Evolutionary conservation across 805 yeast genomes (phyloP), one percentile per base, ranked within the genome.

Genomic region (Starmerella tilneyi): DNA sequence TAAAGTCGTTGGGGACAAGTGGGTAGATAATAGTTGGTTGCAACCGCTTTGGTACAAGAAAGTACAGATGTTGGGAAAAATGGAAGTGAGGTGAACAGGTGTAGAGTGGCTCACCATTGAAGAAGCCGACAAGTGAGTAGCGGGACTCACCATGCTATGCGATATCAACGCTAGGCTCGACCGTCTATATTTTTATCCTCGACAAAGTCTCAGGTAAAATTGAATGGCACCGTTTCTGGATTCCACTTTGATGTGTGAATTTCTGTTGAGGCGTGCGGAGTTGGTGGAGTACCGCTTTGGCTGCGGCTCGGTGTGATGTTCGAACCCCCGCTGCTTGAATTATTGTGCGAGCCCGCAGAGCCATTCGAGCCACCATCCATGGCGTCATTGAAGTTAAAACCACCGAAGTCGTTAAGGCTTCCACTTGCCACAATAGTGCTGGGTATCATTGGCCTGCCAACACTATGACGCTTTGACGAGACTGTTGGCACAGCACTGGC

Each of bases 251-350:
- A 22, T 12, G 40, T 22, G 9, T 36, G 40, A 21, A 46, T 44
- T 31, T 48, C 52, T 17, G 46, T 31, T 6, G 52, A 35, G n/a
- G 42, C 46, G 29, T 51, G 56, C 20, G 58, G 51, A 17, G 53
- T 48, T 13, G 51, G 54, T 21, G 54, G 54, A 22, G 54, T 49
- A 11, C 48, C 46, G 21, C 48, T 32, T n/a, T 36, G 43, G 22
- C 45, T 33, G 6, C 56, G 46, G 42, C 44, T 45, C 12, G 49
- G 46, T 19, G 49, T 46, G 33, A 22, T 38, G 20, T 48, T 43
- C 11, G 53, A 50, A 28, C 48, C n/a, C n/a, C n/a, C 55, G 21
- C 24, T 24, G 39, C 51, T 47, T 13, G 54, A 50, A n/a, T 20
- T 38, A 43, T 44, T 50, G 43, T 35, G 44, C 12, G 50, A 56